Conservation (phyloP, 2,329 filamentous ascomycete genomes). For the Phialophora tarda region DNA sequence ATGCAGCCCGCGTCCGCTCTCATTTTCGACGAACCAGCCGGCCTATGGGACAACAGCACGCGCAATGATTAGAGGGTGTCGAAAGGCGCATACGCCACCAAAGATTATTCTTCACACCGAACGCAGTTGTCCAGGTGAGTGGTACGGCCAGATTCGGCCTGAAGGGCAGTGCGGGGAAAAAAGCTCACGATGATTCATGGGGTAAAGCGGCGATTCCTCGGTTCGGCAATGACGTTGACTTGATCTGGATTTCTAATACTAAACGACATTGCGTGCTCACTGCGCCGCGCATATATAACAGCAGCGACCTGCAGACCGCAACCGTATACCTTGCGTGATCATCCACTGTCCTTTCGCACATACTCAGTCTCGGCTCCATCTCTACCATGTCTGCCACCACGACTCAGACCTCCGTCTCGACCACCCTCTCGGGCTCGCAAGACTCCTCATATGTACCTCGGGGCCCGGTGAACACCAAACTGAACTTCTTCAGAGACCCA, state of each 20-base stretch:
- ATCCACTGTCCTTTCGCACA: background rate
- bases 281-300: slow-evolving; percentile 18
- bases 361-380: background rate
- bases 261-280: slow-evolving; percentile 30
- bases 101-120: background rate
- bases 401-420: slow-evolving; percentile 40
- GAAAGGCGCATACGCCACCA: background rate
- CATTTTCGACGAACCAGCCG: background rate
- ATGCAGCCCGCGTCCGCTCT: background rate
- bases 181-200: slow-evolving; percentile 7
- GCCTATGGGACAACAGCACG: background rate
- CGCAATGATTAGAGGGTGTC: slow-evolving; percentile 11
- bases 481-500: slow-evolving; percentile 71
- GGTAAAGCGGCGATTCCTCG: slow-evolving; percentile 27
- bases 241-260: slow-evolving; percentile 33
- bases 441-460: slow-evolving; percentile 54
- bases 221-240: slow-evolving; percentile 27
- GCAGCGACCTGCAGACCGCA: background rate
- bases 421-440: slow-evolving; percentile 41
- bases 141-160: background rate
- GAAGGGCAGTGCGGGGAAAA: slow-evolving; percentile 13
- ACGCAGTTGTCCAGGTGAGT: background rate
- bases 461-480: slow-evolving; percentile 65
- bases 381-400: slow-evolving; percentile 40
- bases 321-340: background rate